Evolutionary conservation across 345 rosid genomes (phyloP).

Genomic region (Boechera stricta): DNA sequence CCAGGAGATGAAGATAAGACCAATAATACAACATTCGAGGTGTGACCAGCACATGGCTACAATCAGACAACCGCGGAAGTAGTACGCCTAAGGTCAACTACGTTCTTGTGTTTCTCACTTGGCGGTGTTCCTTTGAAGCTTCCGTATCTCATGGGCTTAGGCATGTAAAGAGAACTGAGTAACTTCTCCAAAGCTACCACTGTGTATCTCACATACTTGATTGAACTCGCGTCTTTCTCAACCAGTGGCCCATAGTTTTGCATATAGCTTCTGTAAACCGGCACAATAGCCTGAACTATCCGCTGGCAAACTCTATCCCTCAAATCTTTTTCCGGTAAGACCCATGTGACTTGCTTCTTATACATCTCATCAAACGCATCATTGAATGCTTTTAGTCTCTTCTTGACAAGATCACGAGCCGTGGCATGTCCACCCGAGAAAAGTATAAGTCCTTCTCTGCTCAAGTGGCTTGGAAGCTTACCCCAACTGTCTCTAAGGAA

Average conservation of each 20-base stretch:
- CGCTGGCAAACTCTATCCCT: constrained; percentile 85
- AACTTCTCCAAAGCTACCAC: constrained; percentile 87
- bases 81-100: constrained; percentile 74
- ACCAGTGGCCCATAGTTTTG: constrained; percentile 97
- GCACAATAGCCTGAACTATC: constrained; percentile 78
- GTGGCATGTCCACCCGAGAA: constrained; percentile 99
- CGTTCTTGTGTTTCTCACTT: constrained; percentile 61
- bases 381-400: constrained; percentile 81
- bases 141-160: constrained; percentile 78
- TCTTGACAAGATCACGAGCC: constrained; percentile 99
- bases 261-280: constrained; percentile 96
- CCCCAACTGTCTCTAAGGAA: constrained; percentile 93
- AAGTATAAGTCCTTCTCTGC: constrained; percentile 92
- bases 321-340: constrained; percentile 80
- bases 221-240: constrained; percentile 82
- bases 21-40: constrained; percentile 21
- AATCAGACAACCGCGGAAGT: constrained; percentile 73
- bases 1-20: constrained; percentile 40
- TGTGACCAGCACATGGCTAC: constrained; percentile 9
- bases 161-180: constrained; percentile 76
- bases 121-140: constrained; percentile 79
- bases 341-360: constrained; percentile 77
- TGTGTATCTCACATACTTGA: constrained; percentile 87
- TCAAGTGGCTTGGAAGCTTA: constrained; percentile 84
- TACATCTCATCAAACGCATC: constrained; percentile 92